Percentiles rank a stretch among this genome's conserved stretches.
phyloP scores from a whole-genome alignment of 2,329 filamentous ascomycete genomes.

The Trichoderma simmonsii region DNA sequence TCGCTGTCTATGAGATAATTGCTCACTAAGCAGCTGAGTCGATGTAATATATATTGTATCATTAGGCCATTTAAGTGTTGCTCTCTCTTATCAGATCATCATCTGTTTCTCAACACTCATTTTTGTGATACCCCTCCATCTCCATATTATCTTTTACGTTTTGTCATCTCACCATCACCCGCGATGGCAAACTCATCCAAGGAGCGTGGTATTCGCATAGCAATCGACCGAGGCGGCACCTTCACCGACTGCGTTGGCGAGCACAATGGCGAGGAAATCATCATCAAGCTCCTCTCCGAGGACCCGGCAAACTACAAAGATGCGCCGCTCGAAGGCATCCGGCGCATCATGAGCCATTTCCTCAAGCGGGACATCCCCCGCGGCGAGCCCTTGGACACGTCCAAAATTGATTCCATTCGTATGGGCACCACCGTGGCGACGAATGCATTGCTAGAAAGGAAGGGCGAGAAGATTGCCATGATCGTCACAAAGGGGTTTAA shows the following conservation, averaged over 20 bases:
- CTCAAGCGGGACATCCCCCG: constrained; percentile 72
- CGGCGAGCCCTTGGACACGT: constrained; percentile 75
- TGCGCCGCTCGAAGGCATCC: constrained; percentile 86
- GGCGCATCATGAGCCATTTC: constrained; percentile 78
- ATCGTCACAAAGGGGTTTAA: constrained; percentile 85
- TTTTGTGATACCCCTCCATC: not conserved
- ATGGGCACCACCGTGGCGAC: constrained; percentile 97
- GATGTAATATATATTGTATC: not conserved
- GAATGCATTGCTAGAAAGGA: constrained; percentile 84
- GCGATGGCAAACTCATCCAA: constrained; percentile 36
- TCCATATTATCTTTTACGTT: not conserved
- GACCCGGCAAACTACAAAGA: constrained; percentile 89
- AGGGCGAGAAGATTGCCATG: constrained; percentile 84
- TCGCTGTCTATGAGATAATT: not conserved
- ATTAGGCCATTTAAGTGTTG: not conserved
- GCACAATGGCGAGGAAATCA: constrained; percentile 70
- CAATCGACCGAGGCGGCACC: constrained; percentile 78
- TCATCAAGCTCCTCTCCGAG: constrained; percentile 86
- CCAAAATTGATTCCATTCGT: constrained; percentile 81
- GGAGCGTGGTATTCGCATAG: constrained; percentile 66
- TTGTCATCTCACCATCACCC: not conserved
- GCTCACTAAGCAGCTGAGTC: constrained; percentile 7
- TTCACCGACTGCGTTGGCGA: constrained; percentile 93
- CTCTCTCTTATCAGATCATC: not conserved
- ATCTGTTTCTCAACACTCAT: not conserved